Conservation (phyloP, 768 basidiomycete species). For the Gymnopilus junonius region DNA sequence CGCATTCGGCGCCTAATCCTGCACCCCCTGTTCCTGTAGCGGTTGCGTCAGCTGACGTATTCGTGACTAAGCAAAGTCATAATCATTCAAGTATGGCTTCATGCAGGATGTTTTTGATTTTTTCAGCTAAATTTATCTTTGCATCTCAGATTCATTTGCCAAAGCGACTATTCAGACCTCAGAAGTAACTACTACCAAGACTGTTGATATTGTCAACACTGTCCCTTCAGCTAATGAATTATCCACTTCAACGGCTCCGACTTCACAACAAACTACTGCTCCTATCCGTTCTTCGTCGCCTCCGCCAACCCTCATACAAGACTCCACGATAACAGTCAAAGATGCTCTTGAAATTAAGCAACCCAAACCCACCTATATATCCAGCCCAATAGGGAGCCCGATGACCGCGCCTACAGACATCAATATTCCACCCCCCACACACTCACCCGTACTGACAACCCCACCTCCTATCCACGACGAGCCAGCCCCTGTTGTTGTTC, state of each 20-base stretch:
- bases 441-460: conserved; percentile 20
- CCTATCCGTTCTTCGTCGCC: not conserved
- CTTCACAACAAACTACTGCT: not conserved
- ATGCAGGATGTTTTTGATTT: not conserved
- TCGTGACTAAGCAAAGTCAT: not conserved
- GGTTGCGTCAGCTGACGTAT: conserved; percentile 6
- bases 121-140: conserved; percentile 11
- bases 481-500: conserved; percentile 5
- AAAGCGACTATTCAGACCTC: not conserved
- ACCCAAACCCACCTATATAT: conserved; percentile 17
- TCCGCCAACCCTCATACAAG: not conserved
- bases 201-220: not conserved
- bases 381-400: conserved; percentile 15
- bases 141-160: conserved; percentile 4
- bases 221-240: not conserved
- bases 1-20: conserved; percentile 7
- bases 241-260: not conserved
- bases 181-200: not conserved
- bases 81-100: conserved; percentile 15
- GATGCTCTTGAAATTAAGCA: conserved; percentile 18
- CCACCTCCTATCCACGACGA: conserved; percentile 11
- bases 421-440: conserved; percentile 25
- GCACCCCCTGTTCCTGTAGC: conserved; percentile 7
- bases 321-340: not conserved
- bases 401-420: conserved; percentile 9